Percentiles rank a stretch among this genome's conserved stretches.
phyloP scores from a whole-genome alignment of 2,329 filamentous ascomycete species.

The Aspergillus pseudoviridinutans region DNA sequence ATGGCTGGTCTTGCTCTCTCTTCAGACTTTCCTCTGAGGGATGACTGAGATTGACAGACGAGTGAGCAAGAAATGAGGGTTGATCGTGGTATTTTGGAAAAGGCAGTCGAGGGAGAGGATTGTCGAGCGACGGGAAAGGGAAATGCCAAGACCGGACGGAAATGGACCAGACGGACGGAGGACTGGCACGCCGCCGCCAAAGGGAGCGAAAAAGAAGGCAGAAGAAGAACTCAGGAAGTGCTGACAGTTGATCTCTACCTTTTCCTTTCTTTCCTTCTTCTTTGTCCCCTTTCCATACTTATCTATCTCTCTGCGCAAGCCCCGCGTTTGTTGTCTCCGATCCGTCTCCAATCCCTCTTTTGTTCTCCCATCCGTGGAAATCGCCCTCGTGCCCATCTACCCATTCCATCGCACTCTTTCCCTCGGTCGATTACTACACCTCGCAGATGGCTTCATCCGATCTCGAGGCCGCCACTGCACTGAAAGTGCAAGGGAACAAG shows the following conservation, averaged over 20 bases:
- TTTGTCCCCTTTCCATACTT: slow-evolving; percentile 3
- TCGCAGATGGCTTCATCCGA: slow-evolving; percentile 39
- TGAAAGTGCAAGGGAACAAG: slow-evolving; percentile 94
- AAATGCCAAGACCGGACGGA: slow-evolving; percentile 29
- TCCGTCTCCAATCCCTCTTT: slow-evolving; percentile 6
- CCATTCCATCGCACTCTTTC: slow-evolving; percentile 12
- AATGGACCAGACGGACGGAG: slow-evolving; percentile 4
- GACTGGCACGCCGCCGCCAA: background rate
- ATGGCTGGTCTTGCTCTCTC: background rate
- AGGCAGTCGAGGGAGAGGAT: slow-evolving; percentile 20
- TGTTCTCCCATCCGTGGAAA: slow-evolving; percentile 8
- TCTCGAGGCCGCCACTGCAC: slow-evolving; percentile 67
- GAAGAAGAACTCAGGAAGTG: slow-evolving; percentile 16
- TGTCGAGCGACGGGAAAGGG: slow-evolving; percentile 19
- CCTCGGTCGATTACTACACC: slow-evolving; percentile 1
- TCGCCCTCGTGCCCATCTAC: slow-evolving; percentile 25
- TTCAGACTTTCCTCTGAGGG: background rate
- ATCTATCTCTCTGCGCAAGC: background rate
- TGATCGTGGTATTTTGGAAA: slow-evolving; percentile 1
- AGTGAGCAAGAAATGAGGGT: background rate
- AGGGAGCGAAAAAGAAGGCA: background rate
- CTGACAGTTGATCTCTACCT: background rate
- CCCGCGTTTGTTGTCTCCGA: background rate
- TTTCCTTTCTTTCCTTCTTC: background rate
- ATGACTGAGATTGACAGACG: background rate